Evolutionary conservation across 2,329 filamentous ascomycete species (phyloP).

Genomic region (Periglandula ipomoeae): DNA sequence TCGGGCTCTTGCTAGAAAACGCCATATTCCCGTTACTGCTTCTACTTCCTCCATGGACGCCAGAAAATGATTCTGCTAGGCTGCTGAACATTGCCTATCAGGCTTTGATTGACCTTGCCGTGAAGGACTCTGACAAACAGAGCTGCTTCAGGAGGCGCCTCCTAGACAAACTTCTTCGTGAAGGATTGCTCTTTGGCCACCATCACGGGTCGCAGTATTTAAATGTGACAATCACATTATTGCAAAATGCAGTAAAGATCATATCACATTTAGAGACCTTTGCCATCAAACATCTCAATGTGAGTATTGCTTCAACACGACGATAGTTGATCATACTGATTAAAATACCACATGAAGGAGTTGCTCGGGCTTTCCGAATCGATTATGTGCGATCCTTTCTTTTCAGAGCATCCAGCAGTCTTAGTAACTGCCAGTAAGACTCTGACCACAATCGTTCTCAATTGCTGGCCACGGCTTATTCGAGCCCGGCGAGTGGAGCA

Average conservation of each 20-base stretch:
- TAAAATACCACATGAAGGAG: slow-evolving; percentile 32
- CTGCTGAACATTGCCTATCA: slow-evolving; percentile 59
- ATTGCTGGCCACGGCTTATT: slow-evolving; percentile 60
- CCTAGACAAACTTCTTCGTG: slow-evolving; percentile 45
- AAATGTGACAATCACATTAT: slow-evolving; percentile 45
- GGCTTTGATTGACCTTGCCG: slow-evolving; percentile 51
- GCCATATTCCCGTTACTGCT: slow-evolving; percentile 63
- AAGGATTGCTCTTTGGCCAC: slow-evolving; percentile 46
- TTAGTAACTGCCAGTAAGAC: slow-evolving; percentile 43
- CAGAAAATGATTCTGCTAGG: slow-evolving; percentile 56
- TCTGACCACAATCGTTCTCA: slow-evolving; percentile 48
- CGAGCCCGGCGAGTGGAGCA: slow-evolving; percentile 48
- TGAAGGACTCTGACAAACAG: slow-evolving; percentile 17
- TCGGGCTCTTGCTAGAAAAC: slow-evolving; percentile 59
- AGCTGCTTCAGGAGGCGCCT: slow-evolving; percentile 23
- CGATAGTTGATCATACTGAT: not conserved
- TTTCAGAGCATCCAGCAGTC: slow-evolving; percentile 41
- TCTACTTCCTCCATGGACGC: slow-evolving; percentile 68
- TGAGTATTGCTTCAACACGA: slow-evolving; percentile 18
- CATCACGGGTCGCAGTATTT: slow-evolving; percentile 51
- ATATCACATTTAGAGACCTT: slow-evolving; percentile 51
- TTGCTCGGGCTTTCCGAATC: slow-evolving; percentile 58
- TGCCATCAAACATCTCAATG: slow-evolving; percentile 59
- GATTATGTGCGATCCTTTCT: slow-evolving; percentile 62
- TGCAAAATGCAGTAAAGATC: slow-evolving; percentile 38